These are phyloP conservation scores for Rubia peregrina DNA, from an alignment of 305 asterid genomes.

Conservation along the genomic window DNA sequence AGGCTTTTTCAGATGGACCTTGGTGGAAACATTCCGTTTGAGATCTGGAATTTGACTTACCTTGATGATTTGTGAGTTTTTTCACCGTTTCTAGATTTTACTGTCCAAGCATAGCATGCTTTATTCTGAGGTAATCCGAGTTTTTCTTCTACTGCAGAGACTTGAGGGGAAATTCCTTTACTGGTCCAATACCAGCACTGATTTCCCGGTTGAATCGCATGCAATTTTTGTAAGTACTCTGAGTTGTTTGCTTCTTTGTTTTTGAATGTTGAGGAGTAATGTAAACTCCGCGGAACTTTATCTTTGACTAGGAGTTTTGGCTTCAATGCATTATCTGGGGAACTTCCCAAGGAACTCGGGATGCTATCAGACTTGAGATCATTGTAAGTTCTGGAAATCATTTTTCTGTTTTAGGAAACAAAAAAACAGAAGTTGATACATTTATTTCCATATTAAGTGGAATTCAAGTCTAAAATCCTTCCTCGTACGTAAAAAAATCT, in stretches of 20 bases:
- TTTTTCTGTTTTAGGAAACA: neutral
- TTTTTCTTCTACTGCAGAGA: slow-evolving; percentile 30
- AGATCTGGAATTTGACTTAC: slow-evolving; percentile 73
- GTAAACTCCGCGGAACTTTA: neutral
- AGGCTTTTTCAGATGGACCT: slow-evolving; percentile 45
- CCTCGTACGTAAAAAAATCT: neutral
- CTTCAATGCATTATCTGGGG: slow-evolving; percentile 67
- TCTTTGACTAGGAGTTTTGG: slow-evolving; percentile 44
- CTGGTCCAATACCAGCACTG: slow-evolving; percentile 60
- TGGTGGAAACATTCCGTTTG: slow-evolving; percentile 48
- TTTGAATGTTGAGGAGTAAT: neutral
- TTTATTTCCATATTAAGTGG: neutral
- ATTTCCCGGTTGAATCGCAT: slow-evolving; percentile 49
- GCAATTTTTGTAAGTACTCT: slow-evolving; percentile 51
- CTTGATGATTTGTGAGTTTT: slow-evolving; percentile 48
- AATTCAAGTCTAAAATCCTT: neutral
- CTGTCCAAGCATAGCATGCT: neutral
- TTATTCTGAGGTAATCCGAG: neutral
- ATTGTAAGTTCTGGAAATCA: slow-evolving; percentile 38
- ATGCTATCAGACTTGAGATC: slow-evolving; percentile 51
- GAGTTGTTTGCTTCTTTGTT: neutral
- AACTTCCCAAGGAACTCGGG: slow-evolving; percentile 78
- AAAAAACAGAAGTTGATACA: neutral
- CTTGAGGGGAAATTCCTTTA: slow-evolving; percentile 50
- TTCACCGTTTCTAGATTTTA: neutral